Conservation (phyloP, 345 rosid species). For the Syzygium aqueum region DNA sequence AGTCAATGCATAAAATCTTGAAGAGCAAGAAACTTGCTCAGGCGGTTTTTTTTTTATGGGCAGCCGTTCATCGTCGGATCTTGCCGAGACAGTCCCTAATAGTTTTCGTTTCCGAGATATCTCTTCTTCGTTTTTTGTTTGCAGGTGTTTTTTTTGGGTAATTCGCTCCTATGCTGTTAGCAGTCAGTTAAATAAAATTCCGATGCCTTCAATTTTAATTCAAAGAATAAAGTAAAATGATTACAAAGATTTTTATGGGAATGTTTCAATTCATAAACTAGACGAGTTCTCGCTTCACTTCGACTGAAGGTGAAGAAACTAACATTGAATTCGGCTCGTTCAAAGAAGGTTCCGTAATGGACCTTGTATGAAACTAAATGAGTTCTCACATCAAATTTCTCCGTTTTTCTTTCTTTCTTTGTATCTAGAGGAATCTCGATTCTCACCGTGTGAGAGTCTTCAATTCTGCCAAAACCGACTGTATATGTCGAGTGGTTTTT, state of each 20-base stretch:
- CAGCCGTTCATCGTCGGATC: no score
- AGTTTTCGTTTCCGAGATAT: not conserved
- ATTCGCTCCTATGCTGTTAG: not conserved
- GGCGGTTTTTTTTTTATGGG: not conserved
- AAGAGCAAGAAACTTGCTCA: not conserved
- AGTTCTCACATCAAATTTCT: not conserved
- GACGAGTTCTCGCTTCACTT: not conserved
- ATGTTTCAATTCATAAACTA: not conserved
- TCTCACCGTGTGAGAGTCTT: no score
- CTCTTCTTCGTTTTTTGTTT: accelerated
- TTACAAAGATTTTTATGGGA: not conserved
- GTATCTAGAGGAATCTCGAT: not conserved
- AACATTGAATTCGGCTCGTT: no score
- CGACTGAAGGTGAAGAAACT: not conserved
- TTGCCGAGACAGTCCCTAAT: no score
- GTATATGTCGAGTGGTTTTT: no score
- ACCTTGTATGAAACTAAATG: not conserved
- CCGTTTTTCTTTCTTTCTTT: not conserved
- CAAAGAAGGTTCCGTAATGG: no score
- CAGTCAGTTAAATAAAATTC: not conserved
- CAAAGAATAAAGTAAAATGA: not conserved
- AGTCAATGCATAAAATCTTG: not conserved
- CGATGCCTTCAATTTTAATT: not conserved
- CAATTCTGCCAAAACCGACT: no score
- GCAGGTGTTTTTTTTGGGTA: not conserved